These are phyloP conservation scores for Leccinum disarticulatum DNA, from an alignment of 768 basidiomycete species.

Conservation along the genomic window DNA sequence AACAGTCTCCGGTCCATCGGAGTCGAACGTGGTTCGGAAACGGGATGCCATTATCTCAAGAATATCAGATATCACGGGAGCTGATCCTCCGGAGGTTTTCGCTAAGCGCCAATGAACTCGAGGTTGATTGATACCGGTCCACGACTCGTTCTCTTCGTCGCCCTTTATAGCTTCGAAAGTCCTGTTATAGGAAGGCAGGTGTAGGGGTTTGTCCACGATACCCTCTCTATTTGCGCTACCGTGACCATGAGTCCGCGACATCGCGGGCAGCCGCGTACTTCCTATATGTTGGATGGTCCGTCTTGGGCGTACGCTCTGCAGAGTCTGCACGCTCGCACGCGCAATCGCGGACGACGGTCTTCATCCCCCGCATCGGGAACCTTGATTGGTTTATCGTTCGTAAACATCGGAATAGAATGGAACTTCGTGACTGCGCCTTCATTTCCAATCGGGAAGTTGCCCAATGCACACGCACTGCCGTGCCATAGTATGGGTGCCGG, in stretches of 20 bases:
- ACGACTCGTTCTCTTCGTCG: neutral
- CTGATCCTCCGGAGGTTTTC: neutral
- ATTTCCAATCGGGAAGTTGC: neutral
- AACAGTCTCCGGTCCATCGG: neutral
- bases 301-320: neutral
- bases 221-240: neutral
- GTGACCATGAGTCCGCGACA: neutral
- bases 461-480: neutral
- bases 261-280: neutral
- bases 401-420: neutral
- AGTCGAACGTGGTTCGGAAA: conserved; percentile 2
- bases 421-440: neutral
- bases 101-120: neutral
- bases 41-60: neutral
- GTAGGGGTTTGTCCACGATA: neutral
- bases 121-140: neutral
- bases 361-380: neutral
- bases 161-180: neutral
- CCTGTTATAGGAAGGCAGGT: conserved; percentile 3
- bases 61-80: neutral
- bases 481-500: neutral
- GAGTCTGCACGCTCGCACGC: neutral
- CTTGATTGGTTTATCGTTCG: neutral
- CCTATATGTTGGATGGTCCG: neutral
- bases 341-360: neutral